Evolutionary conservation across 2,329 filamentous ascomycete species (phyloP), one percentile per base, ranked within the genome.

Genomic region (Calonectria ilicicola): DNA sequence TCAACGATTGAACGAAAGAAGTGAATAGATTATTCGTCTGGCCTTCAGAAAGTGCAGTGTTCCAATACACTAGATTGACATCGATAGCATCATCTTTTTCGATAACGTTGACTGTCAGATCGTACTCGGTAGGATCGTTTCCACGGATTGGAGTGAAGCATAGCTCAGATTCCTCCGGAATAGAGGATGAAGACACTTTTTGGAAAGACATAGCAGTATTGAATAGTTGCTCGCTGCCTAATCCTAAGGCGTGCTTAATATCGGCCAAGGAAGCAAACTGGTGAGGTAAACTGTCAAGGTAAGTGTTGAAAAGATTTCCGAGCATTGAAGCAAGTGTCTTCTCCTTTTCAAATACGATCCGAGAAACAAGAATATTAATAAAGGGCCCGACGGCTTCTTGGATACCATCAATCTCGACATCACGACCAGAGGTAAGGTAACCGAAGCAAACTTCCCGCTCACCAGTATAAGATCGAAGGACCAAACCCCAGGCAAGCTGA

Each of bases 251-350:
- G 21, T 60, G 53, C 32, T 60, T 60, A 23, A 60, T 60, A 27
- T 60, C 53, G 38, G 53, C 53, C 21, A 60, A n/a, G 14, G 53
- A 60, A 60, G 53, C 53, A 60, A 60, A 60, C 15, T 60, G 53
- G 15, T 60, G 53, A 60, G 53, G 53, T 2, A 60, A 32, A 12
- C 53, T 60, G 21, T 60, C 53, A 10, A 60, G 32, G 12, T 60
- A 60, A 23, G 21, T 40, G 35, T 60, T 60, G 53, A 60, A 60
- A 17, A 60, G 53, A 15, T 60, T 60, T n/a, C 40, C 32, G 2
- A 60, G 35, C 53, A 60, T 60, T 6, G 53, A 60, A 10, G 53
- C 53, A 40, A 60, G 53, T 10, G 53, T 60, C 35, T 60, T 60
- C n/a, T 60, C 53, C 32, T 40, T 40, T 15, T 60, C 53, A 5